phyloP scores from a whole-genome alignment of 2,329 filamentous ascomycete genomes.

The Paramyrothecium roridum region DNA sequence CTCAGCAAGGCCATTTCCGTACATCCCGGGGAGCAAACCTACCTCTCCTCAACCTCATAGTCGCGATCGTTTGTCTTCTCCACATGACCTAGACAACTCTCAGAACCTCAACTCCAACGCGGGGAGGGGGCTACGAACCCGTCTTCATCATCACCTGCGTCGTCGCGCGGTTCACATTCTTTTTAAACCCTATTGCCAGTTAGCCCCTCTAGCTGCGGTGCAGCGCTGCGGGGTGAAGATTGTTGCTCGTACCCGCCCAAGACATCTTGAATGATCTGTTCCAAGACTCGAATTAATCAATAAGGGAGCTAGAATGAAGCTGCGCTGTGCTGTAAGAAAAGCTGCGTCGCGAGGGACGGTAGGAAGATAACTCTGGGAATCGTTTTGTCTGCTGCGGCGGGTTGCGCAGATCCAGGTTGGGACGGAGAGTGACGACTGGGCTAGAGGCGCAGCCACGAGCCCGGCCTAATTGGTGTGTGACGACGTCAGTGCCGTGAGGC shows the following conservation, averaged over 20 bases:
- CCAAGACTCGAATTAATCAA: not conserved
- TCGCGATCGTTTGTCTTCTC: slow-evolving; percentile 98
- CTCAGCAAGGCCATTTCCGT: not conserved
- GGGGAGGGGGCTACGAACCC: slow-evolving; percentile 44
- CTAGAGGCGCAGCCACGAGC: slow-evolving; percentile 26
- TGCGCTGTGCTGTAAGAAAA: not conserved
- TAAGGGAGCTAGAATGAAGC: not conserved
- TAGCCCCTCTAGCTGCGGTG: slow-evolving; percentile 22
- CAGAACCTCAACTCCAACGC: slow-evolving; percentile 2
- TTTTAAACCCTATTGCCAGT: slow-evolving; percentile 53
- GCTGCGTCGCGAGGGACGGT: too few relatives aligned
- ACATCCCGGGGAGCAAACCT: slow-evolving; percentile 10
- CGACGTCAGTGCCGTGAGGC: slow-evolving; percentile 23
- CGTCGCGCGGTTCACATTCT: slow-evolving; percentile 97
- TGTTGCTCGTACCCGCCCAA: slow-evolving; percentile 59
- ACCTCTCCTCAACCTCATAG: slow-evolving; percentile 96
- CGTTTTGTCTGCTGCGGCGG: not conserved
- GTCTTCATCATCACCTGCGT: slow-evolving; percentile 99
- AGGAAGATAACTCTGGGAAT: not conserved
- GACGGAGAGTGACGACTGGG: slow-evolving; percentile 24
- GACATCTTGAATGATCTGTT: slow-evolving; percentile 50
- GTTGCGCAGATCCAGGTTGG: not conserved
- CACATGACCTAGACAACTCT: slow-evolving; percentile 67
- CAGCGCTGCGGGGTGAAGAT: slow-evolving; percentile 19
- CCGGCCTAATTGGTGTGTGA: slow-evolving; percentile 24